Percentiles rank a stretch among this genome's conserved stretches.
Conservation (phyloP, 108 stramenopile genomes). For the Cyclotella kingstonii region DNA sequence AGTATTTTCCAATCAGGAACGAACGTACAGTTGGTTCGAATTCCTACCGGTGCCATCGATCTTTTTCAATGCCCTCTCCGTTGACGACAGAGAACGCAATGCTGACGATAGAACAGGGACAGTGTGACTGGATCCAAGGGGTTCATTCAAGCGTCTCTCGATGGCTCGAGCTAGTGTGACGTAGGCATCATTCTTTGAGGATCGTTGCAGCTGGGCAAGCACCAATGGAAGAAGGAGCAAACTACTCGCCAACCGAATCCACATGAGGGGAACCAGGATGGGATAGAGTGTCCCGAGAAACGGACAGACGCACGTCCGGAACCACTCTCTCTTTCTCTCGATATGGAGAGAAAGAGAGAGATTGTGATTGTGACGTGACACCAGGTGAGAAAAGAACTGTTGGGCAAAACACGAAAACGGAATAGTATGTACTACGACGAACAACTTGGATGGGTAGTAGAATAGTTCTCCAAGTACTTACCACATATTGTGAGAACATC, state of each 20-base stretch:
- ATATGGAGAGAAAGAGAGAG: not conserved
- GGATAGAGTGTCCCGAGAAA: not conserved
- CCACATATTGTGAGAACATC: no score
- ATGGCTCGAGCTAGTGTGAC: constrained; percentile 8
- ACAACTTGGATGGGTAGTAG: not conserved
- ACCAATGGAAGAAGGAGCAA: not conserved
- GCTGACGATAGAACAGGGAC: constrained; percentile 20
- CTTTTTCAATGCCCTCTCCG: constrained; percentile 70
- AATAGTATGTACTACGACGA: not conserved
- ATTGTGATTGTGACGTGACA: not conserved
- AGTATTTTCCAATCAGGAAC: not conserved
- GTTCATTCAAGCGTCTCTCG: constrained; percentile 9
- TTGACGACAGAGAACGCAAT: constrained; percentile 51
- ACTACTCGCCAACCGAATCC: not conserved
- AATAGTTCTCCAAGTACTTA: no score
- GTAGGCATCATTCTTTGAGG: constrained; percentile 8
- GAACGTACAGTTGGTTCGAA: not conserved
- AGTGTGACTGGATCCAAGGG: constrained; percentile 2
- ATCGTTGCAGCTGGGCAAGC: not conserved
- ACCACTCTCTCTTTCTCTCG: not conserved
- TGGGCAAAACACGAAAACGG: no score
- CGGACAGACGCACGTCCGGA: constrained; percentile 6
- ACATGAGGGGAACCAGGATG: not conserved
- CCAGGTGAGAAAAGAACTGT: no score
- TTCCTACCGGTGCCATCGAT: constrained; percentile 57